These are phyloP conservation scores for Plasmodium gallinaceum DNA, from an alignment of 169 alveolate genomes.

Conservation along the genomic window DNA sequence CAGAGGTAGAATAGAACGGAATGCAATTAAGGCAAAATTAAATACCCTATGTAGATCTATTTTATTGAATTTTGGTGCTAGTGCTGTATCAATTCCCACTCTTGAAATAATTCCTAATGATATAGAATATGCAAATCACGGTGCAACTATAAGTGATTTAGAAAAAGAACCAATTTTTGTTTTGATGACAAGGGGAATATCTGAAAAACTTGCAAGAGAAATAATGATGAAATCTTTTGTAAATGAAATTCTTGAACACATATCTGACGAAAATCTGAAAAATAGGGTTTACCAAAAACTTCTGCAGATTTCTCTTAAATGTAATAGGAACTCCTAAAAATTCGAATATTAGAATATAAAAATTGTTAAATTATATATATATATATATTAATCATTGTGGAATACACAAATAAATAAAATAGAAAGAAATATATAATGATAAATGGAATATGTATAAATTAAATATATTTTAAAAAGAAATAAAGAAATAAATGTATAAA, in stretches of 20 bases:
- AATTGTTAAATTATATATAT: too few relatives aligned
- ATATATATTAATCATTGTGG: too few relatives aligned
- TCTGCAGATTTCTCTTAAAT: conserved; percentile 46
- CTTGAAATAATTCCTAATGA: conserved; percentile 82
- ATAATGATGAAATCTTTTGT: conserved; percentile 80
- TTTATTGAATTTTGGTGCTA: conserved; percentile 80
- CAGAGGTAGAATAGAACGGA: conserved; percentile 79
- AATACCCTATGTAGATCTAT: conserved; percentile 78
- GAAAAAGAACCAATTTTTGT: conserved; percentile 81
- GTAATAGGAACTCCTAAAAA: not conserved
- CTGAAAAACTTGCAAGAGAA: conserved; percentile 56
- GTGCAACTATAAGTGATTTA: conserved; percentile 82
- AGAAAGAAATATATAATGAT: too few relatives aligned
- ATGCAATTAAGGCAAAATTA: conserved; percentile 79
- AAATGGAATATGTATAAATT: too few relatives aligned
- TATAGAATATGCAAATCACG: conserved; percentile 80
- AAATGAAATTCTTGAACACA: conserved; percentile 65
- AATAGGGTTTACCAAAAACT: conserved; percentile 39
- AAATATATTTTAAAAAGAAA: too few relatives aligned
- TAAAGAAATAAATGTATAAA: too few relatives aligned
- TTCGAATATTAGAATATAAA: too few relatives aligned
- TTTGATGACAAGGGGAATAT: conserved; percentile 80
- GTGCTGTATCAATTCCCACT: conserved; percentile 81
- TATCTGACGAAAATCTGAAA: conserved; percentile 68
- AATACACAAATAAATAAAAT: too few relatives aligned